phyloP scores from a whole-genome alignment of 108 stramenopile genomes.

The Cafeteria roenbergensis region DNA sequence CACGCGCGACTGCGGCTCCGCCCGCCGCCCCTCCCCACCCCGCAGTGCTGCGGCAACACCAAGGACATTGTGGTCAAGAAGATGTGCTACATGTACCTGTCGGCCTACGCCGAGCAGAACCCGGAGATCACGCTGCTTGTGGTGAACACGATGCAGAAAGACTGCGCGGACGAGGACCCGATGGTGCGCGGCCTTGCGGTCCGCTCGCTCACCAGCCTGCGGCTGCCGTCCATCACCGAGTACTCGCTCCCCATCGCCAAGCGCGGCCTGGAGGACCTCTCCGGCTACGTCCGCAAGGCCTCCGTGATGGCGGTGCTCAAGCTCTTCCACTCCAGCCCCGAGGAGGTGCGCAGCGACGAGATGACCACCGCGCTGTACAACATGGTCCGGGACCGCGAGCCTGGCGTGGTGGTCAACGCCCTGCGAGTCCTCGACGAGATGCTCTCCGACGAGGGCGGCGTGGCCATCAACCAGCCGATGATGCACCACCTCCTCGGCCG shows the following conservation, averaged over 20 bases:
- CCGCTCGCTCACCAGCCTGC: conserved; percentile 71
- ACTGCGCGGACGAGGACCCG: conserved; percentile 86
- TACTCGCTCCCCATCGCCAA: conserved; percentile 64
- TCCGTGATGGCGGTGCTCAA: conserved; percentile 94
- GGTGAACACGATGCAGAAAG: conserved; percentile 91
- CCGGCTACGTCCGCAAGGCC: conserved; percentile 94
- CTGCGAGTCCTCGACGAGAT: conserved; percentile 88
- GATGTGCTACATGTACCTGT: conserved; percentile 97
- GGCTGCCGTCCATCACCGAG: conserved; percentile 86
- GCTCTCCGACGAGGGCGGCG: conserved; percentile 76
- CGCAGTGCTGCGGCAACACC: conserved; percentile 51
- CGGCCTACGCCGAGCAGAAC: conserved; percentile 82
- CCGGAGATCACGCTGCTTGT: conserved; percentile 98
- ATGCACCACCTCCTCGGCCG: conserved; percentile 87
- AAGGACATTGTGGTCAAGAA: conserved; percentile 97
- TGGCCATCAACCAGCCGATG: conserved; percentile 79
- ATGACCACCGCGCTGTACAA: conserved; percentile 85
- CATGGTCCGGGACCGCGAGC: conserved; percentile 88
- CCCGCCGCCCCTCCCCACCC: too few relatives aligned
- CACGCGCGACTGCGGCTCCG: too few relatives aligned
- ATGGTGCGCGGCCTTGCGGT: conserved; percentile 96
- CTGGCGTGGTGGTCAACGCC: conserved; percentile 81
- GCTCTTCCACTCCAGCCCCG: conserved; percentile 72
- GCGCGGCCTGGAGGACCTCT: conserved; percentile 57
- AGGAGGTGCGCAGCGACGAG: conserved; percentile 52